Percentiles rank a stretch among this genome's conserved stretches.
These are phyloP conservation scores for Cymbopogon citratus DNA, from an alignment of 176 grass and related monocot species.

Conservation along the genomic window DNA sequence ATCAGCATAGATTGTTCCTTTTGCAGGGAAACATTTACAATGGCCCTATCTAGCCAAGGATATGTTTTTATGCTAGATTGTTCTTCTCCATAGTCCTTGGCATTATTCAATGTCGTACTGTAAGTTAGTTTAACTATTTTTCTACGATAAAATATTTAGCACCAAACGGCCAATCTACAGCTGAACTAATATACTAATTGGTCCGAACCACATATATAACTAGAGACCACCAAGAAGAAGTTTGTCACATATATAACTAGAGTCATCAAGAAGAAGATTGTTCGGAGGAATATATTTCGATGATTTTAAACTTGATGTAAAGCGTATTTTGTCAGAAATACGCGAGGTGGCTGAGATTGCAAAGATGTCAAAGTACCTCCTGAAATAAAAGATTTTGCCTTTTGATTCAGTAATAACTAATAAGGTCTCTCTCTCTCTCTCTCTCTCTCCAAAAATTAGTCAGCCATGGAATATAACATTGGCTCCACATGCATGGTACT, in stretches of 20 bases:
- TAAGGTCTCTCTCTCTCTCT: neutral
- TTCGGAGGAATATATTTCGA: conserved; percentile 12
- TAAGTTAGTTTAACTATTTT: neutral
- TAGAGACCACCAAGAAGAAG: too few relatives aligned
- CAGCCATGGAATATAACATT: conserved; percentile 13
- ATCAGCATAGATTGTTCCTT: conserved; percentile 29
- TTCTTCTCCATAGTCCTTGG: conserved; percentile 11
- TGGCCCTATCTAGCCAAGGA: conserved; percentile 13
- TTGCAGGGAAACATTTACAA: conserved; percentile 22
- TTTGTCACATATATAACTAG: too few relatives aligned
- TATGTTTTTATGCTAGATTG: conserved; percentile 21
- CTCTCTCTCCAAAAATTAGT: neutral
- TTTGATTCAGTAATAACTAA: neutral
- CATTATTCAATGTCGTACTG: conserved; percentile 3
- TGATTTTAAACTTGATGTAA: neutral
- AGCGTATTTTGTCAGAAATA: conserved; percentile 28
- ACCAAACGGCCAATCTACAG: neutral
- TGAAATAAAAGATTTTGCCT: conserved; percentile 6
- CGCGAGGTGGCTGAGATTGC: neutral
- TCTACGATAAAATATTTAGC: neutral
- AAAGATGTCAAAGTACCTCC: neutral
- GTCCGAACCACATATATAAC: neutral
- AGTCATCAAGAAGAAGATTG: conserved; percentile 13
- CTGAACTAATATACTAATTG: neutral
- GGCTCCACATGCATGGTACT: neutral